Percentiles rank a stretch among this genome's conserved stretches.
Conservation (phyloP, 495 filamentous ascomycete genomes). For the Tuber microsphaerosporum region DNA sequence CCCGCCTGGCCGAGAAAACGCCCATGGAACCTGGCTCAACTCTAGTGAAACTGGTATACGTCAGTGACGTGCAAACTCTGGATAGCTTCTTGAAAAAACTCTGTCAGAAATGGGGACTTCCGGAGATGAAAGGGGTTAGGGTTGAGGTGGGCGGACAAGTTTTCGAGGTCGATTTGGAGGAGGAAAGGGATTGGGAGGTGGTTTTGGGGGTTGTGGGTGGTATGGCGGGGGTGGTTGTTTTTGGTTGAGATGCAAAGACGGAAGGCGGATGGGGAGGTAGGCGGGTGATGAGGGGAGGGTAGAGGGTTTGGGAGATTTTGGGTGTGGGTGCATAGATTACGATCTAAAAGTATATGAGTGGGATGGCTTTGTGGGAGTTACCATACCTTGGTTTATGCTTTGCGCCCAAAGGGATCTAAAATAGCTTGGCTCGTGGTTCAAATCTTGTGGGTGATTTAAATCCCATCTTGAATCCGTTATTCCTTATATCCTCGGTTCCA, state of each 20-base stretch:
- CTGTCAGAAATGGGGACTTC: constrained; percentile 22
- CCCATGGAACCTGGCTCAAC: neutral
- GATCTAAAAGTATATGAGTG: too few species aligned
- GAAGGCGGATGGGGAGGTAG: too few species aligned
- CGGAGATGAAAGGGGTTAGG: constrained; percentile 23
- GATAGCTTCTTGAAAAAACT: constrained; percentile 24
- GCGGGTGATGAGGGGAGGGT: too few species aligned
- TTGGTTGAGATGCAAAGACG: neutral
- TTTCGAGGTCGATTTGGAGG: constrained; percentile 27
- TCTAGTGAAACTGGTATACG: constrained; percentile 31
- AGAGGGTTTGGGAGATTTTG: too few species aligned
- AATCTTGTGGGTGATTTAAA: too few species aligned
- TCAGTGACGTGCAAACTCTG: constrained; percentile 25
- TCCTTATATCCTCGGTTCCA: too few species aligned
- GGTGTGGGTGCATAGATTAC: too few species aligned
- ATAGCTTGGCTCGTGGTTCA: too few species aligned
- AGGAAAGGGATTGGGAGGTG: constrained; percentile 32
- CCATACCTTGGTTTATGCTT: too few species aligned
- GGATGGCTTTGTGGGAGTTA: too few species aligned
- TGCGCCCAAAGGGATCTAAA: too few species aligned
- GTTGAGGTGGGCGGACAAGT: constrained; percentile 24
- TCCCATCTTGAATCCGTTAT: too few species aligned
- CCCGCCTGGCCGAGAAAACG: constrained; percentile 11
- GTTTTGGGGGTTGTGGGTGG: constrained; percentile 11
- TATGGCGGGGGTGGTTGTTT: neutral